phyloP scores from a whole-genome alignment of 2,329 filamentous ascomycete species.

The Xylariaceae sp. region DNA sequence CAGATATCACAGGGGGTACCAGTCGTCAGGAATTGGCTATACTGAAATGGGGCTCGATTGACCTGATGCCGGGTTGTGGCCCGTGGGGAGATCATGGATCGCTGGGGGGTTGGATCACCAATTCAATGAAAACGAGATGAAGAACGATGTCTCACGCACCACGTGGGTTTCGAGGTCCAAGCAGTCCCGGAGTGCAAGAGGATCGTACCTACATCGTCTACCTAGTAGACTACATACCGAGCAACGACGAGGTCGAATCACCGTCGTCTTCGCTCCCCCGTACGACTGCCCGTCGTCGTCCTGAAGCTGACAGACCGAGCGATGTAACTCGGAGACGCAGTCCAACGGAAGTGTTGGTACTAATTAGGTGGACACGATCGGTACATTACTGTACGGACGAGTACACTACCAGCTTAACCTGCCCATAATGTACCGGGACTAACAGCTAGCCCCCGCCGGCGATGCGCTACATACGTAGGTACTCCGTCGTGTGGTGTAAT shows the following conservation, averaged over 20 bases:
- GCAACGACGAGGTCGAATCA: too few relatives aligned
- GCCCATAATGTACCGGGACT: neutral
- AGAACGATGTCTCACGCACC: constrained; percentile 1
- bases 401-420: neutral
- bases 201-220: too few relatives aligned
- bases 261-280: too few relatives aligned
- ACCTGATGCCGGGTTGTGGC: constrained; percentile 4
- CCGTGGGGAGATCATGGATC: neutral
- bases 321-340: neutral
- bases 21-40: constrained; percentile 4
- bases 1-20: neutral
- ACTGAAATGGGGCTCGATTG: neutral
- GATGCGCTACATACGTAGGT: neutral
- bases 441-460: neutral
- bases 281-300: too few relatives aligned
- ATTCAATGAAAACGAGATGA: neutral
- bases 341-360: neutral
- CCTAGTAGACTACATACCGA: too few relatives aligned
- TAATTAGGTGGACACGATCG: neutral
- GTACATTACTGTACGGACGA: neutral
- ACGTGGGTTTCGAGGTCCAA: neutral
- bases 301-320: neutral
- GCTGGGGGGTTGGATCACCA: constrained; percentile 1
- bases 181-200: too few relatives aligned
- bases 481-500: neutral